phyloP scores from a whole-genome alignment of 2,329 filamentous ascomycete genomes.

The Penicillium sp. region DNA sequence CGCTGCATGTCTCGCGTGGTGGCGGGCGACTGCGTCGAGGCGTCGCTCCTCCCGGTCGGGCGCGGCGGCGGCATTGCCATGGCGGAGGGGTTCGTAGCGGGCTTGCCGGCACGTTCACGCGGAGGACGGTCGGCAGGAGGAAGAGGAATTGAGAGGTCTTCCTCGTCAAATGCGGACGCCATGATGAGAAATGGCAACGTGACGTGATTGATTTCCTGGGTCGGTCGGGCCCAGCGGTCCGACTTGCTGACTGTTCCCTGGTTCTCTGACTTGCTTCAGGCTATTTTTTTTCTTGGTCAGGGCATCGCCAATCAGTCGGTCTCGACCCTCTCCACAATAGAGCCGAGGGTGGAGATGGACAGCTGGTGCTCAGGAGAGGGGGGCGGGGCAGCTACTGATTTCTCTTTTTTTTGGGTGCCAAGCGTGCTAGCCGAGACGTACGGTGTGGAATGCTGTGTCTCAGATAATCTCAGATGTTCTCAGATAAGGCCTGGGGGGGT shows the following conservation, averaged over 20 bases:
- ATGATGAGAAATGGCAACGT: slow-evolving; percentile 35
- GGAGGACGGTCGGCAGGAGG: slow-evolving; percentile 30
- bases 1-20: slow-evolving; percentile 68
- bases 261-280: slow-evolving; percentile 17
- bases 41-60: slow-evolving; percentile 31
- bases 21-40: slow-evolving; percentile 42
- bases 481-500: no score
- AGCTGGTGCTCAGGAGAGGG: slow-evolving; percentile 23
- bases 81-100: slow-evolving; percentile 30
- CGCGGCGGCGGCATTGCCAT: slow-evolving; percentile 41
- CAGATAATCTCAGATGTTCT: neutral
- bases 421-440: neutral
- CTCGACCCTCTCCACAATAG: slow-evolving; percentile 26
- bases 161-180: slow-evolving; percentile 65
- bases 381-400: slow-evolving; percentile 8
- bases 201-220: slow-evolving; percentile 38
- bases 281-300: slow-evolving; percentile 16
- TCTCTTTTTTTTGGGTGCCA: neutral
- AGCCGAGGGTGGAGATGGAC: slow-evolving; percentile 25
- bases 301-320: slow-evolving; percentile 26
- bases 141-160: slow-evolving; percentile 77
- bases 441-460: neutral
- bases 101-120: slow-evolving; percentile 25
- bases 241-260: slow-evolving; percentile 23
- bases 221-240: slow-evolving; percentile 12